Conservation (phyloP, 2,329 filamentous ascomycete species). For the Aspergillus tubingensis region DNA sequence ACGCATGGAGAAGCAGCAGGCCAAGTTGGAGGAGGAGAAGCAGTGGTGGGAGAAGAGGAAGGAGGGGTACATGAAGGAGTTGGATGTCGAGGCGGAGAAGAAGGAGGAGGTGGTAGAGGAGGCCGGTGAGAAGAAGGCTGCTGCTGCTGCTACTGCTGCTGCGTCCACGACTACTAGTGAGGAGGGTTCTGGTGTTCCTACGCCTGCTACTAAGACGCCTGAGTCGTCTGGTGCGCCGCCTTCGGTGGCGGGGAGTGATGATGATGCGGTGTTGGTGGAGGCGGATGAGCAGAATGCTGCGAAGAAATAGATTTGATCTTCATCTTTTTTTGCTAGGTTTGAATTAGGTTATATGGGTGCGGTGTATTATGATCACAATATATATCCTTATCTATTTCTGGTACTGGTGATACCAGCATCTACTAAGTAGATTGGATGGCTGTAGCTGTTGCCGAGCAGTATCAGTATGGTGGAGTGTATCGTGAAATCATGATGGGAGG, state of each 20-base stretch:
- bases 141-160: conserved; percentile 10
- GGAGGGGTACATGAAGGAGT: conserved; percentile 79
- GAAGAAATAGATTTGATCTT: conserved; percentile 41
- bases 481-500: too few species aligned
- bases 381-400: not conserved
- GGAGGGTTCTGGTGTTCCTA: conserved; percentile 10
- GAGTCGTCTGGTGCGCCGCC: conserved; percentile 31
- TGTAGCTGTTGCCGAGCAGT: too few species aligned
- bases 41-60: conserved; percentile 90
- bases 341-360: not conserved
- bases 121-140: not conserved
- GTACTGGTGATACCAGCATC: too few species aligned
- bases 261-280: conserved; percentile 79
- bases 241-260: conserved; percentile 58
- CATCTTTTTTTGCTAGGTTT: not conserved
- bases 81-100: conserved; percentile 48
- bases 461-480: too few species aligned
- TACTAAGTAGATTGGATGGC: too few species aligned
- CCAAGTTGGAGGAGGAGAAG: conserved; percentile 71
- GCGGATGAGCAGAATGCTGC: conserved; percentile 49
- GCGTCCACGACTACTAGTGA: conserved; percentile 10
- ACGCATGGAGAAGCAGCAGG: conserved; percentile 72
- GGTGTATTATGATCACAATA: conserved; percentile 2
- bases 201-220: conserved; percentile 21
- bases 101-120: conserved; percentile 13